Evolutionary conservation across 805 yeast species (phyloP), one percentile per base, ranked within the genome.

Genomic region (Wickerhamomyces bisporus): DNA sequence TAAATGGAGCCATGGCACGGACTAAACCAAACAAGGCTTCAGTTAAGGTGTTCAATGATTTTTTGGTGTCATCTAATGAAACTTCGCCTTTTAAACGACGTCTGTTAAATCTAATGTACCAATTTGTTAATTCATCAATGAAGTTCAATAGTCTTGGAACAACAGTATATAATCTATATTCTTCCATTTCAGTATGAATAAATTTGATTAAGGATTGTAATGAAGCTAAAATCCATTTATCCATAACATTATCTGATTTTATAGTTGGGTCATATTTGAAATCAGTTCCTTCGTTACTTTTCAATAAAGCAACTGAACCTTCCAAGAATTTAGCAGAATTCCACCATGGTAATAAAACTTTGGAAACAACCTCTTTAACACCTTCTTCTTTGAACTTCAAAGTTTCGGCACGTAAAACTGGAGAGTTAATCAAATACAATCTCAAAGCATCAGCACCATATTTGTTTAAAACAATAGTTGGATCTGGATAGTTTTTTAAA

Each of bases 361-460:
- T 86, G 25, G 97, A 83, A 30, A 93, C 94, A 58, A 93, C 95
- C 66, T 93, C 99, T 58, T 88, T 87, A 30, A 93, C 98, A 69
- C 99, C 99, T 61, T 91, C 98, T 68, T 93, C 99, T 66, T 88
- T 89, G 74, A 93, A 93, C 60, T 88, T 86, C 73, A 93, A 75
- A 36, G 96, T 80, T 69, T 93, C 99, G 32, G 98, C 98, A 55
- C 93, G 84, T 60, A 93, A 74, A 7, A 94, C 97, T 14, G 98
- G 98, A 4, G 98, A 93, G 67, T 91, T 93, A 67, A 93, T 93
- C 68, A 93, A 76, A 62, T 93, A 93, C 57, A 93, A 72, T 66
- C 99, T 83, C 57, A 93, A 73, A 21, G 99, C 96, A 70, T 93
- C 99, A 32, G 99, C 96, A 72, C 99, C 99, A 58, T 86, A 89